These are phyloP conservation scores for Lasiodiplodia hormozganensis DNA, from an alignment of 2,329 filamentous ascomycete genomes.

Conservation along the genomic window DNA sequence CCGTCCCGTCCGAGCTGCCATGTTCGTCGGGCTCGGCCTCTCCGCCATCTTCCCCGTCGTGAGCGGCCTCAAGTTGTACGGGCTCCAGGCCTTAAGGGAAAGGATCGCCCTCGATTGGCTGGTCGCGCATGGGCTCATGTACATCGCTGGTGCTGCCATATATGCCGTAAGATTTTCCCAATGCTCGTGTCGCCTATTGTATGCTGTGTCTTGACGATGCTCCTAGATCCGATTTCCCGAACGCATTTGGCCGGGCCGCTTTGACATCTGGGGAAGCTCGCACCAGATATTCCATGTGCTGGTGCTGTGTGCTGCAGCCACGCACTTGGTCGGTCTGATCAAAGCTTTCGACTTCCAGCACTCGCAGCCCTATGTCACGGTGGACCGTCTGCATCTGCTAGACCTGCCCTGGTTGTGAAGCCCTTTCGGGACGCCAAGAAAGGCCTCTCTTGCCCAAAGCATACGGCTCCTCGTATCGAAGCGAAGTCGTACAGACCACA, in stretches of 20 bases:
- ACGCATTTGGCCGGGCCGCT: constrained; percentile 74
- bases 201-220: constrained; percentile 26
- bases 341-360: constrained; percentile 90
- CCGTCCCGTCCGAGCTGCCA: constrained; percentile 82
- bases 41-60: constrained; percentile 84
- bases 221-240: constrained; percentile 79
- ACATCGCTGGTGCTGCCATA: constrained; percentile 83
- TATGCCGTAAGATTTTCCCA: constrained; percentile 71
- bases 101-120: constrained; percentile 85
- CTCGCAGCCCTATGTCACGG: constrained; percentile 43
- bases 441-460: neutral
- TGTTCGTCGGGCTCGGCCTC: constrained; percentile 88
- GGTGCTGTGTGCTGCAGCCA: constrained; percentile 80
- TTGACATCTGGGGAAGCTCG: constrained; percentile 91
- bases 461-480: neutral
- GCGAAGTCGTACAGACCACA: neutral
- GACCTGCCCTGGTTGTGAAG: constrained; percentile 9
- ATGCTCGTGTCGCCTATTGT: neutral
- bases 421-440: neutral
- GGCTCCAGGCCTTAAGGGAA: constrained; percentile 68
- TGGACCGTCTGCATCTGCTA: constrained; percentile 15
- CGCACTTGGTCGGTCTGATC: constrained; percentile 81
- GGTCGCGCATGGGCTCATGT: constrained; percentile 78
- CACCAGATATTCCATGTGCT: constrained; percentile 96
- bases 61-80: constrained; percentile 75